Percentiles rank a stretch among this genome's conserved stretches.
Conservation (phyloP, 768 basidiomycete species). For the Agrocybe praecox region DNA sequence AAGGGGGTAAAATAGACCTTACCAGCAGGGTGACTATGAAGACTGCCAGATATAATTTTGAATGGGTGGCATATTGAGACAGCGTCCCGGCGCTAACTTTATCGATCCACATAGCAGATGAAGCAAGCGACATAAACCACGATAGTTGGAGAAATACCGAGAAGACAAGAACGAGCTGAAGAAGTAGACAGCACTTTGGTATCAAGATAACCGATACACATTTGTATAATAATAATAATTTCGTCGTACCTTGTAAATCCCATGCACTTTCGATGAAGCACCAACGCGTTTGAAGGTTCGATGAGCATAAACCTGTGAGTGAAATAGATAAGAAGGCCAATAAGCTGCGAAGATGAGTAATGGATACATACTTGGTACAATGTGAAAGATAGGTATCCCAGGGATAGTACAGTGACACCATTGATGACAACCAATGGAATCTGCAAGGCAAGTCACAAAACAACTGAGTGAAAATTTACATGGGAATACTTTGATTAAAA, state of each 20-base stretch:
- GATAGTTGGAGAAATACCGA: slow-evolving; percentile 50
- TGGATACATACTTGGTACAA: slow-evolving; percentile 40
- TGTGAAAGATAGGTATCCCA: slow-evolving; percentile 40
- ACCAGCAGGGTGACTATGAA: slow-evolving; percentile 44
- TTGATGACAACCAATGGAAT: slow-evolving; percentile 44
- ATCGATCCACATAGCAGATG: slow-evolving; percentile 50
- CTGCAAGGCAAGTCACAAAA: too few species aligned
- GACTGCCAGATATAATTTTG: slow-evolving; percentile 37
- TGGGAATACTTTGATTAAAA: not conserved
- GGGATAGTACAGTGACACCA: slow-evolving; percentile 32
- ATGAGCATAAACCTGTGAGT: slow-evolving; percentile 40
- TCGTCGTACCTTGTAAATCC: slow-evolving; percentile 45
- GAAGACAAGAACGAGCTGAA: slow-evolving; percentile 48
- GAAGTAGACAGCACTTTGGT: not conserved
- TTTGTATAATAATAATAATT: not conserved
- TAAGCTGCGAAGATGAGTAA: not conserved
- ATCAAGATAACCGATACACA: not conserved
- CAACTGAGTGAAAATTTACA: too few species aligned
- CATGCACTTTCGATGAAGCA: slow-evolving; percentile 42
- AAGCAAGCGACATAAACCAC: slow-evolving; percentile 49
- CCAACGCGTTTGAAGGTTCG: slow-evolving; percentile 52
- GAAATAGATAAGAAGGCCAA: not conserved
- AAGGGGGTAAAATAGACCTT: slow-evolving; percentile 16
- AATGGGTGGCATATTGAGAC: slow-evolving; percentile 30
- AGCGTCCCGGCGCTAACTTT: slow-evolving; percentile 41